phyloP scores from a whole-genome alignment of 331 rosid genomes.

The Cydonia oblonga region DNA sequence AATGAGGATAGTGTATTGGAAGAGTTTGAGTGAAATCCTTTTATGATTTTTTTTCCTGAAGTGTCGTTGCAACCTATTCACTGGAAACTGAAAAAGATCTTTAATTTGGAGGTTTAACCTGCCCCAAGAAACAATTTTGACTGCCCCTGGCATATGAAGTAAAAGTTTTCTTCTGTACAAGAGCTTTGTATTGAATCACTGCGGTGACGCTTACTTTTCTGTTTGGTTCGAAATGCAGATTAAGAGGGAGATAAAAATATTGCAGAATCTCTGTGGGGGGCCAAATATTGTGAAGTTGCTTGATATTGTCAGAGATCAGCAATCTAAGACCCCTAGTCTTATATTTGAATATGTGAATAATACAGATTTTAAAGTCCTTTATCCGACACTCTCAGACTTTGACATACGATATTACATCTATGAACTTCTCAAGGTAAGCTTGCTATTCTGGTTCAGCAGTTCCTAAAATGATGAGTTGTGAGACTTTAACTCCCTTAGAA shows the following conservation, averaged over 20 bases:
- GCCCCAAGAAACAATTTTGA: not conserved
- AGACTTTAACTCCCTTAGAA: not conserved
- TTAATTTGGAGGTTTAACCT: not conserved
- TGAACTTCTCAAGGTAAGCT: conserved; percentile 79
- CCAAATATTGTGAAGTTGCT: conserved; percentile 89
- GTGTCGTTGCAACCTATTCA: not conserved
- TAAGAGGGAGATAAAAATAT: conserved; percentile 90
- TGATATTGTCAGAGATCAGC: conserved; percentile 92
- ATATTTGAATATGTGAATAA: conserved; percentile 83
- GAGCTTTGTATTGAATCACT: not conserved
- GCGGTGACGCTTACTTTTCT: not conserved
- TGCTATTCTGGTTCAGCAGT: not conserved
- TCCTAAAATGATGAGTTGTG: not conserved
- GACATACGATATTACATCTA: conserved; percentile 74
- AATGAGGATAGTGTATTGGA: not conserved
- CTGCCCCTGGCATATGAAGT: not conserved
- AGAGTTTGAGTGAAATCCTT: not conserved
- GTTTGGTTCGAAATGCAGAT: conserved; percentile 37
- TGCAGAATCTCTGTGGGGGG: conserved; percentile 92
- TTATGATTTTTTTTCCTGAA: not conserved
- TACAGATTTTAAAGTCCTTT: conserved; percentile 85
- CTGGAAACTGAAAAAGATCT: not conserved
- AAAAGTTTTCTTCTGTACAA: not conserved
- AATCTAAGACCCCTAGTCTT: conserved; percentile 89
- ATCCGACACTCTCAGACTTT: conserved; percentile 73